These are phyloP conservation scores for Kokia cookei DNA, from an alignment of 441 rosid genomes.

Conservation along the genomic window DNA sequence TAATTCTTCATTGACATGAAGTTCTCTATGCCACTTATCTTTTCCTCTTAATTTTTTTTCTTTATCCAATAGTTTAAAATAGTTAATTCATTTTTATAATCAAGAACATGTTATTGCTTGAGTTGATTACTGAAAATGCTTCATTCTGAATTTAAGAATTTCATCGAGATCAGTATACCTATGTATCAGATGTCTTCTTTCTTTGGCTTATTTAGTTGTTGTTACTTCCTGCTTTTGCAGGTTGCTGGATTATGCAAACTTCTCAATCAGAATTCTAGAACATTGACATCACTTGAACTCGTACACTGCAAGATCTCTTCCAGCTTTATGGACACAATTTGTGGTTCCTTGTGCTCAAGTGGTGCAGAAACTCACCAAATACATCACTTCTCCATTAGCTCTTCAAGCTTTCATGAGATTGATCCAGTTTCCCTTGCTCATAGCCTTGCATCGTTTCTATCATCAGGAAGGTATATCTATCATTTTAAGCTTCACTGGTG, in stretches of 20 bases:
- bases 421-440: constrained; percentile 32
- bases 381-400: constrained; percentile 45
- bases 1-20: not conserved
- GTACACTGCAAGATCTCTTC: constrained; percentile 71
- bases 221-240: constrained; percentile 33
- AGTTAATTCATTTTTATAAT: not conserved
- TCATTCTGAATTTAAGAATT: not conserved
- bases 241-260: constrained; percentile 68
- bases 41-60: not conserved
- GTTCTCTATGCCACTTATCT: not conserved
- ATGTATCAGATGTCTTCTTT: not conserved
- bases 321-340: constrained; percentile 42
- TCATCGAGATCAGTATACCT: not conserved
- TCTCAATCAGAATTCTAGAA: constrained; percentile 52
- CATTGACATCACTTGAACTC: constrained; percentile 67
- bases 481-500: constrained; percentile 10
- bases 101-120: not conserved
- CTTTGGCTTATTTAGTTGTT: constrained; percentile 1
- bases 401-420: constrained; percentile 47
- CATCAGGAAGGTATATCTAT: constrained; percentile 51
- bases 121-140: not conserved
- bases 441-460: constrained; percentile 52
- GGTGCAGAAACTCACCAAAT: constrained; percentile 32
- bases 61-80: not conserved
- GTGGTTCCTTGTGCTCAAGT: constrained; percentile 33